phyloP scores from a whole-genome alignment of 2,329 filamentous ascomycete species.

The Rhynchosporium secalis region DNA sequence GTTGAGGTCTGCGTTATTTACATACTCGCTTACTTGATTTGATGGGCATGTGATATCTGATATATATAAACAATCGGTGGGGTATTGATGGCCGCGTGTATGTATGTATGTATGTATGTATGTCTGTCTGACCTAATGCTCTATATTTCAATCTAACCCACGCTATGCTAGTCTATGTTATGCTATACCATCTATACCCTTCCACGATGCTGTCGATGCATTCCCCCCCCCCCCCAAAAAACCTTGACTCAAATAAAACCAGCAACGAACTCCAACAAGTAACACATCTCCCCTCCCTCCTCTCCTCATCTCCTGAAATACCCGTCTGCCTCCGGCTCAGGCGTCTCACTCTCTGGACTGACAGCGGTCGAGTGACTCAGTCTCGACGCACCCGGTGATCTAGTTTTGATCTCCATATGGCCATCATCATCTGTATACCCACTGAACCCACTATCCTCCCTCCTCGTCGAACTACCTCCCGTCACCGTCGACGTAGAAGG shows the following conservation, averaged over 20 bases:
- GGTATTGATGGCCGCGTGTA: too few relatives aligned
- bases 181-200: not conserved
- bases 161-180: not conserved
- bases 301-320: not conserved
- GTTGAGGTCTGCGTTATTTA: too few relatives aligned
- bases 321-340: not conserved
- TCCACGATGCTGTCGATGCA: not conserved
- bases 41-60: too few relatives aligned
- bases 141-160: not conserved
- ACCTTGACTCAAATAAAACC: not conserved
- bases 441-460: conserved; percentile 12
- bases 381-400: conserved; percentile 14
- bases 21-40: too few relatives aligned
- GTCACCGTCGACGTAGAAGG: conserved; percentile 4
- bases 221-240: not conserved
- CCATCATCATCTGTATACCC: conserved; percentile 27
- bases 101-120: too few relatives aligned
- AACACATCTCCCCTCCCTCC: too few relatives aligned
- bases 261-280: not conserved
- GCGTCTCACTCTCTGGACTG: conserved; percentile 15
- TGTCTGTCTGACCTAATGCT: too few relatives aligned
- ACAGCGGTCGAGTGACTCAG: conserved; percentile 13
- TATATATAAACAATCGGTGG: too few relatives aligned
- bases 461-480: not conserved
- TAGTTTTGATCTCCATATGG: conserved; percentile 19